phyloP scores from a whole-genome alignment of 768 basidiomycete species.

The Amanita pallidorosea region DNA sequence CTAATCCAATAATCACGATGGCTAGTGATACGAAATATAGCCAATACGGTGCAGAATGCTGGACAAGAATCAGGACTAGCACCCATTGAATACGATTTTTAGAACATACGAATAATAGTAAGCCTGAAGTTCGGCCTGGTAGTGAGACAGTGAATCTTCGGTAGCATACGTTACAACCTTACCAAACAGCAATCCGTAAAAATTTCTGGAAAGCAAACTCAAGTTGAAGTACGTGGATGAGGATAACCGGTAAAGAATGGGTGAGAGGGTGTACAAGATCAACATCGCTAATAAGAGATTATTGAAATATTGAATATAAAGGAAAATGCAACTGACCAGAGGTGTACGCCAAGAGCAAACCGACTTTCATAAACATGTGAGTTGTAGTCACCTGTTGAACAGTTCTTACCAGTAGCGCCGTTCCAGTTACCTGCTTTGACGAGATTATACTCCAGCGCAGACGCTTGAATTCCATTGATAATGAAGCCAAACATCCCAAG shows the following conservation, averaged over 20 bases:
- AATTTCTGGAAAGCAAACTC: slow-evolving; percentile 75
- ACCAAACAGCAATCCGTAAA: slow-evolving; percentile 79
- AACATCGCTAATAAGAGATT: slow-evolving; percentile 59
- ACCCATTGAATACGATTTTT: too few relatives aligned
- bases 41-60: slow-evolving; percentile 84
- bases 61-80: slow-evolving; percentile 2
- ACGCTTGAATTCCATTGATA: slow-evolving; percentile 71
- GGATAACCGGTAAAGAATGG: slow-evolving; percentile 73
- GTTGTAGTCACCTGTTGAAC: too few relatives aligned
- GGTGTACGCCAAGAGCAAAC: slow-evolving; percentile 30
- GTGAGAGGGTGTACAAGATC: slow-evolving; percentile 77
- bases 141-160: not conserved
- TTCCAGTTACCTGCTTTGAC: slow-evolving; percentile 68
- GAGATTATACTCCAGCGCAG: slow-evolving; percentile 56
- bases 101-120: slow-evolving; percentile 38
- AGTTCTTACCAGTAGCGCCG: slow-evolving; percentile 48
- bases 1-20: slow-evolving; percentile 58
- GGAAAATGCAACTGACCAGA: slow-evolving; percentile 17
- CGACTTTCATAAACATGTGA: slow-evolving; percentile 19
- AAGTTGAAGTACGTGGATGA: slow-evolving; percentile 83
- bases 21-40: slow-evolving; percentile 79
- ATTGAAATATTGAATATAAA: slow-evolving; percentile 3
- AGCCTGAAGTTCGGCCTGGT: slow-evolving; percentile 18
- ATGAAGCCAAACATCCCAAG: slow-evolving; percentile 79
- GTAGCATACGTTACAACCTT: slow-evolving; percentile 8